Evolutionary conservation across 176 grass and related monocot genomes (phyloP), one percentile per base, ranked within the genome.

Genomic region (Carex cristatella): DNA sequence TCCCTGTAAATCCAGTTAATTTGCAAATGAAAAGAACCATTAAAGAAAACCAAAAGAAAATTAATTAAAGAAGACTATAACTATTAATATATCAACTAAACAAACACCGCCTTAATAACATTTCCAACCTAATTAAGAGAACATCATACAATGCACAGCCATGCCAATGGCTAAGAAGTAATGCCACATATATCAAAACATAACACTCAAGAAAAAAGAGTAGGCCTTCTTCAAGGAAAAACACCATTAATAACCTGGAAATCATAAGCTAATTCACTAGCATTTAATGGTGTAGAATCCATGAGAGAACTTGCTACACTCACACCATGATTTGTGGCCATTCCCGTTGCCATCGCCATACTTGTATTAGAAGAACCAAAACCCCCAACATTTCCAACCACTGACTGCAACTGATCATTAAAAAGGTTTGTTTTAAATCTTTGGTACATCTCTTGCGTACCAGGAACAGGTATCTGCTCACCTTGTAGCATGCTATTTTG

Each of bases 341-440:
- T 79, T 79, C 74, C 74, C 7, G 74, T 57, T 18, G 74, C 53
- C 74, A 79, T 79, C 2, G 74, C 51, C 74, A 79, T 79, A 53
- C 74, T 35, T 18, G 53, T 79, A 63, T 18, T 9, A 3, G 72
- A 55, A 28, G 44, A 16, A 10, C 81, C 81, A 28, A 83, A 83
- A 46, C 81, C 81, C 2, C 61, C 59, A 0, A 83, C 38, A 83
- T 83, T 83, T 5, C 81, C 81, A 31, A 83, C 81, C 12, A 83
- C 61, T 4, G 81, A 65, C 56, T 83, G 81, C 61, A 83, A 69
- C 49, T 83, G 81, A 83, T 83, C 81, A 65, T 69, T 83, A 31
- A 61, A 46, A 46, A 83, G 11, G 44, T 83, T 83, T 3, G 81
- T 69, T 68, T 83, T 83, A 31, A 83, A 67, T 67, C 61, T 83